Evolutionary conservation across 2,329 filamentous ascomycete species (phyloP).

Genomic region (Venturia pyrina): DNA sequence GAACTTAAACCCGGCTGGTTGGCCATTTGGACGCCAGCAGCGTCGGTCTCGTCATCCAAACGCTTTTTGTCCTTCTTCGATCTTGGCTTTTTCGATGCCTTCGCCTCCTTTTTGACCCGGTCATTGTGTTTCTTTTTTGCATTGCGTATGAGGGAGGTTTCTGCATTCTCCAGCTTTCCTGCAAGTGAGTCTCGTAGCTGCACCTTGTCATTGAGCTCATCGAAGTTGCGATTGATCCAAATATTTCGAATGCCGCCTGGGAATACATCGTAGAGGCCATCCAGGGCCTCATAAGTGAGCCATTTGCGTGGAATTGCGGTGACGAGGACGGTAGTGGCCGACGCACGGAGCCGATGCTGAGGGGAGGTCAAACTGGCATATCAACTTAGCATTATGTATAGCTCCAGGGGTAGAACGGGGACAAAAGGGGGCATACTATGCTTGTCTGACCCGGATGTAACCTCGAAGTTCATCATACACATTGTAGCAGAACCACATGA

Average conservation of each 20-base stretch:
- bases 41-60: constrained; percentile 41
- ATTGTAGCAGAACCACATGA: constrained; percentile 77
- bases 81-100: constrained; percentile 48
- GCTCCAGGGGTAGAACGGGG: neutral
- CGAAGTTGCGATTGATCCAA: constrained; percentile 89
- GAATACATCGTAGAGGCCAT: constrained; percentile 86
- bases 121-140: constrained; percentile 75
- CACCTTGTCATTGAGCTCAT: constrained; percentile 75
- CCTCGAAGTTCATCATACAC: constrained; percentile 78
- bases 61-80: constrained; percentile 42
- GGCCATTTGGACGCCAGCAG: constrained; percentile 42
- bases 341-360: constrained; percentile 85
- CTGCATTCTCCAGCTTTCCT: constrained; percentile 61
- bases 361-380: constrained; percentile 61
- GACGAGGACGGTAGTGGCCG: constrained; percentile 89
- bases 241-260: constrained; percentile 91
- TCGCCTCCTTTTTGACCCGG: constrained; percentile 52
- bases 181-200: constrained; percentile 64
- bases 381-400: neutral
- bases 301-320: constrained; percentile 85
- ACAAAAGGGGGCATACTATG: constrained; percentile 43
- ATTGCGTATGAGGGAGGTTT: constrained; percentile 71
- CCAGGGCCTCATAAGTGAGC: constrained; percentile 72
- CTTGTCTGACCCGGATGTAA: constrained; percentile 88
- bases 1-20: constrained; percentile 43